Base-by-base conservation (phyloP, 805 yeast species). In the Sugiyamaella mastotermitis region DNA sequence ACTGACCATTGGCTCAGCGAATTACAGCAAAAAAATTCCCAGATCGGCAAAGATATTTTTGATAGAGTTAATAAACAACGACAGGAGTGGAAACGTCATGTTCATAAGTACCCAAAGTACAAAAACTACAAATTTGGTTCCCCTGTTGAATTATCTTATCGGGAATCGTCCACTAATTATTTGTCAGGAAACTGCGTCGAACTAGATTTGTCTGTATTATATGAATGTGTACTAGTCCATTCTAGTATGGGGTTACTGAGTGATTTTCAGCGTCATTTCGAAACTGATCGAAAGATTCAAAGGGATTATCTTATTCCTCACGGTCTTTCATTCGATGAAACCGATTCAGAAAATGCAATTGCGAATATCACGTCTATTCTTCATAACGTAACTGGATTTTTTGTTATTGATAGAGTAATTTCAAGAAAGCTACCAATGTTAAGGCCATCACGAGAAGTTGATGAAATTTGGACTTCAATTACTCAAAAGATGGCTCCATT, bases 221-320 rank as follows among this genome's bases (percentile, higher is more conserved):
- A 77, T 57, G 96, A 90, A 60, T 78, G 94, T 3, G 72, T 84
- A 19, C 67, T 88, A 50, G 94, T 92, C 1, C 88, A 80, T 54
- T 75, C 80, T 42, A 78, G 87, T 3, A 68, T 88, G 33, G 77
- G 80, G 36, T 81, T 79, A 51, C 61, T 69, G 13, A 77, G 73
- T n/a, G 69, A 68, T 35, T 68, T 92, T 37, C 68, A 74, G 31
- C 66, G 68, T 24, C 78, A 78, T 43, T 78, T 83, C 48, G 75
- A 77, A 37, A 78, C 77, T 45, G 95, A 85, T 57, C 67, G 90
- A 64, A 63, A 76, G 37, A 69, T 77, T 40, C 78, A 83, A 57
- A 76, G 85, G 47, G 83, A 78, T 46, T 66, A 83, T 44, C 59
- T 87, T 11, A 71, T 87, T 7, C 76, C 83, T 46, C 86, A 86